Base-by-base conservation (phyloP, 1,284 basidiomycete species). In the Irpex lacteus region DNA sequence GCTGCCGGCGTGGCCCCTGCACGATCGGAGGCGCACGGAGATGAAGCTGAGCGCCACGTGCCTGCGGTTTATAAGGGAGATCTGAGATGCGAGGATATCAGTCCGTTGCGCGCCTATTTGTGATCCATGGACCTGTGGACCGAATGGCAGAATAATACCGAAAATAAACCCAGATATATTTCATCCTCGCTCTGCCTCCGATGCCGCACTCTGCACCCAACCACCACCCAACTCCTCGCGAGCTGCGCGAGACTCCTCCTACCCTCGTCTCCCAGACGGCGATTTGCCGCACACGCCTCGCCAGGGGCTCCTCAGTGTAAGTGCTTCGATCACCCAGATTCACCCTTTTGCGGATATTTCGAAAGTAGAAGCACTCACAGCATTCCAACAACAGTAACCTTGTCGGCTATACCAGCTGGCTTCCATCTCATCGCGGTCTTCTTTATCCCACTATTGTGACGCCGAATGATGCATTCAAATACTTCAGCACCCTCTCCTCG, bases 391-490 rank as follows among this genome's bases (percentile, higher is more conserved):
- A 37, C 19, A 57, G 38, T 60, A 18, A 53, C 34, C 63, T 64
- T 60, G 21, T 54, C 60, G 40, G 26, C 60, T 56, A 44, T 15
- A 44, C 40, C 15, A 26, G 40, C 40, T 37, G 49, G 64, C 60
- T 61, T 55, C 62, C 34, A 32, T 59, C 60, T 55, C 59, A 65
- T 54, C 32, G 58, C 60, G 60, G 65, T 60, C 47, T 56, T 60
- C 59, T 38, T 52, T 60, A 37, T 34, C 37, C 56, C 37, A 44
- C 56, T 60, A 59, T 65, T 65, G 64, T 62, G 62, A 54, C 38
- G 26, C 34, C 32, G 37, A 38, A 59, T 26, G 44, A 74, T 74
- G 73, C 72, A 52, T 61, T 68, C 49, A 65, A 68, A 67, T 49
- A 65, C 68, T 47, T 67, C 68, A 56, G 70, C 70, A 44, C 60